A percentile compares a stretch with the other conserved stretches of the same genome.
Evolutionary conservation across 352 stramenopile genomes (phyloP).

Genomic region (Phytopythium montanum): DNA sequence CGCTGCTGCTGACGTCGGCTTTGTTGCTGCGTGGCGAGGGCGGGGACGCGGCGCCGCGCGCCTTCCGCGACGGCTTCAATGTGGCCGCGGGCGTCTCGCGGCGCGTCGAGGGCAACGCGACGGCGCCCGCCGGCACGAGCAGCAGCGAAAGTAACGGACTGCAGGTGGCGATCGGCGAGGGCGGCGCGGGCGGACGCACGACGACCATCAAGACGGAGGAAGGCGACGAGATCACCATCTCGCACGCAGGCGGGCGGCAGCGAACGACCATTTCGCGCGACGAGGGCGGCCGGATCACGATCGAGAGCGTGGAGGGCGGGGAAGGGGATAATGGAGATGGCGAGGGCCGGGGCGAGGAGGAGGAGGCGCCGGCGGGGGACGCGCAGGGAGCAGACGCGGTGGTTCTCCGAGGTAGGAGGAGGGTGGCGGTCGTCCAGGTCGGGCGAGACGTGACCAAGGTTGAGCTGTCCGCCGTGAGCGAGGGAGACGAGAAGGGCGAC

Average conservation of each 20-base stretch:
- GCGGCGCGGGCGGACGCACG: slow-evolving; percentile 32
- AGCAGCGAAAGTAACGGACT: not conserved
- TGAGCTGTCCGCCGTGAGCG: slow-evolving; percentile 21
- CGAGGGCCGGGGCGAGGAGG: no score
- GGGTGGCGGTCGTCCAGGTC: slow-evolving; percentile 47
- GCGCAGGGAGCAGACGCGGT: slow-evolving; percentile 16
- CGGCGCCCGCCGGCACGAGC: not conserved
- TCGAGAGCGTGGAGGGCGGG: slow-evolving; percentile 33
- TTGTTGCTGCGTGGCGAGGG: slow-evolving; percentile 57
- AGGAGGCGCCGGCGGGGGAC: not conserved
- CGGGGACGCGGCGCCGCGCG: slow-evolving; percentile 25
- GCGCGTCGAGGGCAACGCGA: slow-evolving; percentile 28
- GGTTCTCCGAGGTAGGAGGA: slow-evolving; percentile 26
- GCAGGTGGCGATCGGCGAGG: slow-evolving; percentile 3
- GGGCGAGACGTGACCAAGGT: slow-evolving; percentile 36
- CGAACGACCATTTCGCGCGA: slow-evolving; percentile 68
- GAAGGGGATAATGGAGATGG: no score
- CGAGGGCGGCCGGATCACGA: slow-evolving; percentile 74
- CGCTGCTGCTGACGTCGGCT: slow-evolving; percentile 53
- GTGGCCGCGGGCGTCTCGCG: slow-evolving; percentile 45
- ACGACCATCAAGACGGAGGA: slow-evolving; percentile 76
- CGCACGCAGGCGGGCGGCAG: slow-evolving; percentile 50
- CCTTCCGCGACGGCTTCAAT: slow-evolving; percentile 74
- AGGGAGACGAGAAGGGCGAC: slow-evolving; percentile 16
- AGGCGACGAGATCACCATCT: slow-evolving; percentile 80